phyloP scores from a whole-genome alignment of 805 yeast species.

The Wickerhamiella dianesei region DNA sequence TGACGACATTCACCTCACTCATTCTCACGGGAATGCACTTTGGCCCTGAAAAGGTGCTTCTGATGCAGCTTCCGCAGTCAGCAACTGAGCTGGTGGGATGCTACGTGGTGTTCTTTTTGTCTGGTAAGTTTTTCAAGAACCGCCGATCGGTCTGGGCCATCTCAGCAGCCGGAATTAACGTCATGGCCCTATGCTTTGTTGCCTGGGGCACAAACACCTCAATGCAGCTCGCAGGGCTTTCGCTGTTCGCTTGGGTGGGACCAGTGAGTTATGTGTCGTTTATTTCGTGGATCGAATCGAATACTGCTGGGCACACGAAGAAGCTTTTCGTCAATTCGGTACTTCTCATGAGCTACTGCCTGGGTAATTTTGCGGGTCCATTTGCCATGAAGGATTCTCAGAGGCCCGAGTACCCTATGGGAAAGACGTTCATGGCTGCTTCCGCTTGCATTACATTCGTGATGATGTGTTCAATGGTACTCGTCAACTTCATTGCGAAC shows the following conservation, averaged over 20 bases:
- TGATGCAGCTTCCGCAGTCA: slow-evolving; percentile 34
- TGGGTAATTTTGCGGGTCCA: slow-evolving; percentile 45
- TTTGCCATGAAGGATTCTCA: slow-evolving; percentile 45
- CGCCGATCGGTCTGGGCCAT: slow-evolving; percentile 10
- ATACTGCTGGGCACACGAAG: slow-evolving; percentile 46
- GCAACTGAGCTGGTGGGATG: slow-evolving; percentile 28
- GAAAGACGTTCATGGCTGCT: slow-evolving; percentile 43
- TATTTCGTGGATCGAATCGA: slow-evolving; percentile 28
- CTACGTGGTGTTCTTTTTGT: slow-evolving; percentile 5
- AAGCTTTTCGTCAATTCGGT: slow-evolving; percentile 35
- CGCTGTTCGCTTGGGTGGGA: slow-evolving; percentile 7
- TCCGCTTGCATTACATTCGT: slow-evolving; percentile 33
- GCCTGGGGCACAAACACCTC: slow-evolving; percentile 17
- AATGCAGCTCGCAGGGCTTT: slow-evolving; percentile 13
- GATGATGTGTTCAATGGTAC: slow-evolving; percentile 19
- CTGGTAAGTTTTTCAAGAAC: slow-evolving; percentile 3
- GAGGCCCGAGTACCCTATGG: slow-evolving; percentile 49
- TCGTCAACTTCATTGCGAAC: slow-evolving; percentile 20
- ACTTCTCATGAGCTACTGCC: slow-evolving; percentile 36
- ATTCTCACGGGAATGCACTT: slow-evolving; percentile 34
- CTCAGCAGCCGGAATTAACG: slow-evolving; percentile 3
- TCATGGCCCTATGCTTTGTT: slow-evolving; percentile 11
- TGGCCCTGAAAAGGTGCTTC: slow-evolving; percentile 27
- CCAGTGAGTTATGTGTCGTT: slow-evolving; percentile 10
- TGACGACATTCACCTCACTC: slow-evolving; percentile 36